Evolutionary conservation across 1,284 basidiomycete species (phyloP), one percentile per base, ranked within the genome.

Genomic region (Trametes pubescens): DNA sequence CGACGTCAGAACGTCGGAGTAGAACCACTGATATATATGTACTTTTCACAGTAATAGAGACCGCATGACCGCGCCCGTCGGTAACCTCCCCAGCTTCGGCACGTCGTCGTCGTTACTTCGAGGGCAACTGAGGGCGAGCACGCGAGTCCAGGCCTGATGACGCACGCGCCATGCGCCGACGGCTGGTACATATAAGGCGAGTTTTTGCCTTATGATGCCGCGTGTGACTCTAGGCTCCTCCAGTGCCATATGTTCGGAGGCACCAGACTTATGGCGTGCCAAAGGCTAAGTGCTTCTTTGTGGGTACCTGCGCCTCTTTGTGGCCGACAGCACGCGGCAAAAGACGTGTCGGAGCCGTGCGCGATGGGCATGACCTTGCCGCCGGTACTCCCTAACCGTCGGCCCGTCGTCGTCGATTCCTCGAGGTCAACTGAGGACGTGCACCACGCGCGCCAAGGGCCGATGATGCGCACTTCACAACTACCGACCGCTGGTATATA

Each of bases 371-470:
- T 47, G 44, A 47, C 44, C 44, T 24, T 8, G 2, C 44, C 21
- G 21, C 44, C 44, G 44, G 44, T 10, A 24, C 9, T 11, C 21
- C 21, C 44, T 26, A 47, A 22, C 44, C 44, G 22, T 10, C 44
- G 44, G 44, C 44, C 44, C 44, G 44, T 47, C 21, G 44, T 47
- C 44, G 44, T 47, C 21, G 44, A 24, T 47, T 47, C 44, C 13
- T 47, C 44, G 44, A 47, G 22, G 16, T 11, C 44, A 47, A 47
- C 44, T 47, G 43, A 40, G 38, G 38, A 40, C 44, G 44, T 24
- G 44, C 16, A 24, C 38, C 44, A 21, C 43, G 43, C 16, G 44
- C 22, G 21, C 21, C 21, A 11, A 16, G 21, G 44, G 11, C 44
- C 44, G 44, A 47, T 47, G 44, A 24, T 16, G 44, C 44, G 44